Evolutionary conservation across 106 monocot species (phyloP), one percentile per base, ranked within the genome.

Genomic region (Posidonia australis): DNA sequence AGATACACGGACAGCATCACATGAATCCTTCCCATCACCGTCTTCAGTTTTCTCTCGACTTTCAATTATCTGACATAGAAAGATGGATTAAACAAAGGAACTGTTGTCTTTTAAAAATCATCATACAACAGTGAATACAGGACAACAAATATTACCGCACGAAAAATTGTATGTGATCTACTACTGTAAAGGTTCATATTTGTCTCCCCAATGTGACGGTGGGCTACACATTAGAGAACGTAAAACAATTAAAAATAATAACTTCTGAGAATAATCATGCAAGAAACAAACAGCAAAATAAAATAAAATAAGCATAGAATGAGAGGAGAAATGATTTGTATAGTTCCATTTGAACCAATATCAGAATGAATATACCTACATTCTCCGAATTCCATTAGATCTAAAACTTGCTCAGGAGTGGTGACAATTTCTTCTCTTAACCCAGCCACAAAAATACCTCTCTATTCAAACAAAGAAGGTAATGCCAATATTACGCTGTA

Each of bases 161-260:
- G 83, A 63, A 99, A 99, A 63, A 99, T 99, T 54, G 98, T 99
- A 78, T 91, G 87, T 28, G 98, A 99, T 67, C 98, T 87, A 62
- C 91, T 98, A 23, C 98, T 98, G 60, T 98, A 83, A 32, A 91
- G 62, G 63, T 98, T 98, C 91, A 99, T 99, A 60, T 99, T 99
- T 47, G 91, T 99, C 61, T 99, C 83, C 30, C 98, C 98, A 75
- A 99, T 81, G 60, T 91, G 98, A 49, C 98, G 87, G 76, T 85
- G 98, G 62, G 88, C 98, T 99, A 78, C 54, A 78, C 16, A 21
- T 26, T 36, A 23, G 28, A 45, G 55, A 74, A 60, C 31, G 26
- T 64, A 9, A 12, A 62, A 19, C 16, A 52, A n/a, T 36, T 36
- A 5, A 25, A 18, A 32, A 49, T 10, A 47, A 62, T 62, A n/a